Conservation (phyloP, 495 filamentous ascomycete species). For the Acidiella bohemica region DNA sequence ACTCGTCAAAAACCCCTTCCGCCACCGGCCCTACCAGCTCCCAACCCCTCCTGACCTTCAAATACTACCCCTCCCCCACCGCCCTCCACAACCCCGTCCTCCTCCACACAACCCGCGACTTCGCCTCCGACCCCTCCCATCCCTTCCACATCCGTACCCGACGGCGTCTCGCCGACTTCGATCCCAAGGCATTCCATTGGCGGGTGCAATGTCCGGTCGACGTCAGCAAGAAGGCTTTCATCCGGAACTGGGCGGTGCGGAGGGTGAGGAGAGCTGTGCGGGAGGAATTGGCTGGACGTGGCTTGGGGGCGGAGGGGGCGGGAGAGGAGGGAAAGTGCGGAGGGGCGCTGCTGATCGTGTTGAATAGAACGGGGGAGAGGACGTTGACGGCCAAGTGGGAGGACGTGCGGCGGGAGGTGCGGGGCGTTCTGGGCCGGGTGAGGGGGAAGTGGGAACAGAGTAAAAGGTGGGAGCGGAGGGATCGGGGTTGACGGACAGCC, state of each 20-base stretch:
- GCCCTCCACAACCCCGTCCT: constrained; percentile 7
- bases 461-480: too few species aligned
- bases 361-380: neutral
- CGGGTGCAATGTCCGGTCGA: constrained; percentile 20
- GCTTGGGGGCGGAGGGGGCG: too few species aligned
- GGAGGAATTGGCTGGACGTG: constrained; percentile 41
- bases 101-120: neutral
- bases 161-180: constrained; percentile 18
- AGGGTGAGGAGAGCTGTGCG: constrained; percentile 41
- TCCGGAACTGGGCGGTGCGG: constrained; percentile 40
- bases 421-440: too few species aligned
- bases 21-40: too few species aligned
- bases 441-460: too few species aligned
- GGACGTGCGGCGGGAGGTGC: neutral
- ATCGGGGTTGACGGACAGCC: too few species aligned
- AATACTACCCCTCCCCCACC: neutral
- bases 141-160: constrained; percentile 11
- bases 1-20: too few species aligned
- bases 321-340: neutral
- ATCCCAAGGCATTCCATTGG: constrained; percentile 25
- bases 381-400: neutral
- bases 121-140: constrained; percentile 8
- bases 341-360: neutral
- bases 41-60: neutral
- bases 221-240: constrained; percentile 32